A percentile compares a stretch with the other conserved stretches of the same genome.
These are phyloP conservation scores for Vittaforma corneae DNA, from an alignment of 371 early-diverging fungal species.

Conservation along the genomic window DNA sequence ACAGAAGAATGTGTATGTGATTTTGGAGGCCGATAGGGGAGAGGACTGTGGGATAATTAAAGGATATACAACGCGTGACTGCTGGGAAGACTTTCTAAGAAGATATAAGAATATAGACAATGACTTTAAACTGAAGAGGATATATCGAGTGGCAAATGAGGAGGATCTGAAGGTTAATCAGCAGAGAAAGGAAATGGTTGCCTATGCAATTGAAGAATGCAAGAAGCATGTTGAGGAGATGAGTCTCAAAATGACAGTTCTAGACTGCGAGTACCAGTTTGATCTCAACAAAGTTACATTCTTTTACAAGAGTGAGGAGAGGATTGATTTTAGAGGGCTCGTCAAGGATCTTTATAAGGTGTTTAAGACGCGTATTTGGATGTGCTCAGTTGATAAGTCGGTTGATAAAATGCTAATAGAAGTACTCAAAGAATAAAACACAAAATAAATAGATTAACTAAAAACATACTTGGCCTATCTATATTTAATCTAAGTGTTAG, in stretches of 20 bases:
- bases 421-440: neutral
- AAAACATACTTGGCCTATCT: neutral
- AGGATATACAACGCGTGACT: constrained; percentile 24
- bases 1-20: constrained; percentile 49
- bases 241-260: constrained; percentile 52
- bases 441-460: neutral
- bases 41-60: constrained; percentile 57
- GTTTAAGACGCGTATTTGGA: constrained; percentile 97
- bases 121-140: constrained; percentile 50
- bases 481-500: neutral
- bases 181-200: constrained; percentile 46
- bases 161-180: constrained; percentile 49
- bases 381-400: constrained; percentile 59
- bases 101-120: constrained; percentile 39
- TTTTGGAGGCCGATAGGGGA: constrained; percentile 59
- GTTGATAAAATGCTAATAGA: constrained; percentile 3
- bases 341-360: constrained; percentile 90
- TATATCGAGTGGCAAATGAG: constrained; percentile 50
- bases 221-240: constrained; percentile 31
- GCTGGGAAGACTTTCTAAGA: constrained; percentile 38
- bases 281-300: constrained; percentile 59
- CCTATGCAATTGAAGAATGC: constrained; percentile 45
- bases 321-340: constrained; percentile 91
- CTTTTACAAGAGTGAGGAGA: constrained; percentile 56
- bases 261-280: constrained; percentile 59